These are phyloP conservation scores for Annulohypoxylon moriforme DNA, from an alignment of 495 filamentous ascomycete species.

Conservation along the genomic window DNA sequence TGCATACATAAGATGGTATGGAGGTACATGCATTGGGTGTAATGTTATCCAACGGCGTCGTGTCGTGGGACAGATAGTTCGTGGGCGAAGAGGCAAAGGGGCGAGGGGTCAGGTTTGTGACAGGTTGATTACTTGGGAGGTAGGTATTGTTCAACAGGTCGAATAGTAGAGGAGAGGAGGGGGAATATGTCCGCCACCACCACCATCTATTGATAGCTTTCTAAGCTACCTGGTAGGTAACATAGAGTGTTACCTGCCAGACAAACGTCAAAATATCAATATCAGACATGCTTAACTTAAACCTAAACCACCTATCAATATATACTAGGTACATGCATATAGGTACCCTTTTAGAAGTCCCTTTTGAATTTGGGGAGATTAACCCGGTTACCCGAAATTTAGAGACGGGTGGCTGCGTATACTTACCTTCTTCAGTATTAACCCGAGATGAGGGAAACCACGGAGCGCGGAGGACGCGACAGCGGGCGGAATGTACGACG, in stretches of 20 bases:
- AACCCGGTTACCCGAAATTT: conserved; percentile 26
- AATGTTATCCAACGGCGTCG: not conserved
- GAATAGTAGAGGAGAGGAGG: not conserved
- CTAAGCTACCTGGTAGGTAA: too few relatives aligned
- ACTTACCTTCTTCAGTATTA: conserved; percentile 28
- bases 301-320: not conserved
- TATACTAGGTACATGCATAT: not conserved
- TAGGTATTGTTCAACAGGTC: not conserved
- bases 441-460: conserved; percentile 24
- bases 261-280: too few relatives aligned
- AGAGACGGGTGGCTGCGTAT: conserved; percentile 11
- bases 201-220: not conserved
- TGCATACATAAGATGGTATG: conserved; percentile 5
- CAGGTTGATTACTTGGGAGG: too few relatives aligned
- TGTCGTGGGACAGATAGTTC: not conserved
- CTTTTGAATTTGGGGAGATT: not conserved
- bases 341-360: not conserved
- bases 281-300: conserved; percentile 1
- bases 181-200: not conserved
- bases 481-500: conserved; percentile 15
- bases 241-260: too few relatives aligned
- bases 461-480: not conserved
- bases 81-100: not conserved
- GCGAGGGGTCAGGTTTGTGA: not conserved
- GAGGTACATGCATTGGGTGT: not conserved